Evolutionary conservation across 1,139 yeast species (phyloP), one percentile per base, ranked within the genome.

Genomic region (Yamadazyma atlantica): DNA sequence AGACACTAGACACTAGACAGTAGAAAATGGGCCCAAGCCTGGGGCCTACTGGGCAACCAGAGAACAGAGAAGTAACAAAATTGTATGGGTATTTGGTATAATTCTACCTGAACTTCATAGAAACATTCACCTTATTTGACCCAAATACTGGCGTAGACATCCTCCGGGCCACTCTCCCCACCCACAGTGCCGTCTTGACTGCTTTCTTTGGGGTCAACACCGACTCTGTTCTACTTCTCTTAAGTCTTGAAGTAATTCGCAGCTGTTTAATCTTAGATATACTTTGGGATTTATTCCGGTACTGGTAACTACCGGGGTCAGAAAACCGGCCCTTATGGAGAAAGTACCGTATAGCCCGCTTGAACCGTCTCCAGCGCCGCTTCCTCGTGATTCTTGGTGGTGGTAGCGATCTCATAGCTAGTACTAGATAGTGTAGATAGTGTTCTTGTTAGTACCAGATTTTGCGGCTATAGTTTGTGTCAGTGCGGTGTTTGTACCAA

Each of bases 341-440:
- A 32, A 64, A 54, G 6, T 53, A 41, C 19, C 48, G 45, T 14
- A 67, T 32, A 3, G 69, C 65, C 13, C 72, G 48, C 39, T 57
- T 59, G 37, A 69, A 50, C 26, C 73, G 45, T 36, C 55, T 56
- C 73, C 72, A 69, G 33, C 63, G 53, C 39, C 75, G 45, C 29
- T 60, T 55, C 14, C 64, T 46, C 2, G 74, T 69, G 10, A 64
- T 46, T 38, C 75, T 46, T 14, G 75, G 75, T 2, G 73, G 73
- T n/a, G 75, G 75, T 13, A 69, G 51, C 11, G 73, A 65, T 42
- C 73, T 53, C 73, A 67, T 67, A 11, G 22, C 8, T 19, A n/a
- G n/a, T n/a, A n/a, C n/a, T n/a, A n/a, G n/a, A n/a, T n/a, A n/a
- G n/a, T n/a, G n/a, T n/a, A n/a, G n/a, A n/a, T n/a, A n/a, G n/a